Evolutionary conservation across 768 basidiomycete genomes (phyloP), one percentile per base, ranked within the genome.

Genomic region (Boletus bicolor): DNA sequence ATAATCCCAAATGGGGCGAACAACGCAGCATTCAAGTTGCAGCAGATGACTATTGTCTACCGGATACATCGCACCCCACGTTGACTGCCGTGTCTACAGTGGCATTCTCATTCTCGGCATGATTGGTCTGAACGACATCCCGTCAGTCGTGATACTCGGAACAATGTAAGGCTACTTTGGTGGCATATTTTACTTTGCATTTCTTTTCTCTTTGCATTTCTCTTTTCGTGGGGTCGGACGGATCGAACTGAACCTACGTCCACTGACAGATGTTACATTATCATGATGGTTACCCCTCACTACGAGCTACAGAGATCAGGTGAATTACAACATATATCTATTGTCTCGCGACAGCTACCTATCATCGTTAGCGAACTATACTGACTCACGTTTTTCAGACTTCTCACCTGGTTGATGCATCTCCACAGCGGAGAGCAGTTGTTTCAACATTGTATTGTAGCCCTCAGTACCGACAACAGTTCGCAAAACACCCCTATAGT

Each of bases 101-200:
- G 62, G 71, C 3, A 59, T 76, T 12, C 52, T 81, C 36, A 73
- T 79, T 17, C 76, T 81, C 55, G 73, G 76, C 37, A 76, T 77
- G 49, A 71, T 82, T 47, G 77, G 72, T 9, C 65, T 81, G 24
- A 63, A 60, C 15, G 61, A 63, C 55, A 62, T 69, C 7, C 58
- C 69, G 3, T 70, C 75, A 1, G 72, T 76, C 5, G 69, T 77
- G 15, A 58, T 73, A 3, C 73, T 81, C 50, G 74, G 74, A 5
- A 61, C 73, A 11, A 43, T 77, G 2, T 82, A 73, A 57, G 82
- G 81, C 7, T 79, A 79, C 57, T 81, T 80, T 55, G 68, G 72
- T 35, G 81, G 80, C 17, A 57, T 71, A 6, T 73, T 75, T 77
- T 12, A 54, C 72, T 69, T 7, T 17, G 19, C 19, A 19, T 19